Percentiles rank a stretch among this genome's conserved stretches.
Conservation (phyloP, 2,329 filamentous ascomycete species). For the Cercospora sp. region DNA sequence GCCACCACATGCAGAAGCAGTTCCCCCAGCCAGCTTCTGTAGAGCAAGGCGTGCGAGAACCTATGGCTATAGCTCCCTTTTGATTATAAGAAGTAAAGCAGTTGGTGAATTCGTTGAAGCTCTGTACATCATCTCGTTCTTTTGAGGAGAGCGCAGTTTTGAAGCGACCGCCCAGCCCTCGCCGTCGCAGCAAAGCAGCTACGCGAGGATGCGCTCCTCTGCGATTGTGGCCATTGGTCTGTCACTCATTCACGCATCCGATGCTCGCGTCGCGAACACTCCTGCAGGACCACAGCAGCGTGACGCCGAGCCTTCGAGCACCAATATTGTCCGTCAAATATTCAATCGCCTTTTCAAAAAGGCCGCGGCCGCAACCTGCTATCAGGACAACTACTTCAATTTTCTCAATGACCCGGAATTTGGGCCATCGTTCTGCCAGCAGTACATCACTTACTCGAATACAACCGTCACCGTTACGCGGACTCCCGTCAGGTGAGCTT, state of each 20-base stretch:
- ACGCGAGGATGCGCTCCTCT: conserved; percentile 33
- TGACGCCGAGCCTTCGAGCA: conserved; percentile 17
- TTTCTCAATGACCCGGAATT: conserved; percentile 30
- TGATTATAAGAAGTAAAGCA: neutral
- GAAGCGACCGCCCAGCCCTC: neutral
- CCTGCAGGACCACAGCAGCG: conserved; percentile 24
- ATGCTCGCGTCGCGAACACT: conserved; percentile 31
- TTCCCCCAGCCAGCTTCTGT: conserved; percentile 32
- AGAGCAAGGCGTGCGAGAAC: conserved; percentile 28
- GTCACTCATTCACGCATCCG: conserved; percentile 29
- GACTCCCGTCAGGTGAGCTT: conserved; percentile 36
- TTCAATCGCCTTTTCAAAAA: conserved; percentile 32
- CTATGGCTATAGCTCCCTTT: neutral
- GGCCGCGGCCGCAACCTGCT: conserved; percentile 21
- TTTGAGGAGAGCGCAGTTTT: neutral
- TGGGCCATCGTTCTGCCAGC: conserved; percentile 32
- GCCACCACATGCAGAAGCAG: conserved; percentile 25
- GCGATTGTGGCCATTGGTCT: conserved; percentile 35
- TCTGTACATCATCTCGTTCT: neutral
- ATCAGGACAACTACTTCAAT: conserved; percentile 30
- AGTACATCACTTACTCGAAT: conserved; percentile 32
- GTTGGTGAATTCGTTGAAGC: neutral
- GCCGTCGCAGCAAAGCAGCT: neutral
- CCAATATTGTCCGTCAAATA: conserved; percentile 26
- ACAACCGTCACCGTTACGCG: conserved; percentile 31